A percentile compares a stretch with the other conserved stretches of the same genome.
Conservation (phyloP, 306 rosid genomes). For the Medicago lupulina region DNA sequence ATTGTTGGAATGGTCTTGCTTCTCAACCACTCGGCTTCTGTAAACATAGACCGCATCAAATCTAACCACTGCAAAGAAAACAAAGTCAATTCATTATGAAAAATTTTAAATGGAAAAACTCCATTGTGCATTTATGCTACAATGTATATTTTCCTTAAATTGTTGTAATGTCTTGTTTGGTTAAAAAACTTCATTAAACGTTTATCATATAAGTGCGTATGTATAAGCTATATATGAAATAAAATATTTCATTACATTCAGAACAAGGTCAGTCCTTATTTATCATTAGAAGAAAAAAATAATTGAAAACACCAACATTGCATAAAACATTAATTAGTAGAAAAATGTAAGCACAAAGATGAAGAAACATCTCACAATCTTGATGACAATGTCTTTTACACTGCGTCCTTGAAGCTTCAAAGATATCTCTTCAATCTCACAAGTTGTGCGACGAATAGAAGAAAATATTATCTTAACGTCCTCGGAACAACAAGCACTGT, state of each 20-base stretch:
- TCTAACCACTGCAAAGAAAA: constrained; percentile 70
- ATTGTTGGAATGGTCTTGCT: constrained; percentile 60
- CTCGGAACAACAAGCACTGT: too few species aligned
- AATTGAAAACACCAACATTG: too few species aligned
- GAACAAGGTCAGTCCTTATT: too few species aligned
- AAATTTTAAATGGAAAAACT: neutral
- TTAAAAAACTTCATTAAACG: too few species aligned
- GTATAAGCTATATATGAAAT: too few species aligned
- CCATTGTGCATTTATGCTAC: constrained; percentile 6
- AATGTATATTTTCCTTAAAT: neutral
- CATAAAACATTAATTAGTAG: too few species aligned
- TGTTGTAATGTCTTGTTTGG: too few species aligned
- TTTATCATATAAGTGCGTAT: too few species aligned
- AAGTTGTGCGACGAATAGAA: constrained; percentile 54
- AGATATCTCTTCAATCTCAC: constrained; percentile 67
- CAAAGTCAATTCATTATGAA: constrained; percentile 20
- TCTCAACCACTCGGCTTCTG: constrained; percentile 71
- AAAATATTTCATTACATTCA: too few species aligned
- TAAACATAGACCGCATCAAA: constrained; percentile 63
- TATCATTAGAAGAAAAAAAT: too few species aligned
- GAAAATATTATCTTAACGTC: too few species aligned
- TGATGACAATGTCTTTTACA: constrained; percentile 55
- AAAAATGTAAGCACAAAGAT: constrained; percentile 29
- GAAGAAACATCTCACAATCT: constrained; percentile 61
- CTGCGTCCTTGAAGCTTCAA: constrained; percentile 57